phyloP scores from a whole-genome alignment of 164 flowering plant species.

The Taxillus chinensis region DNA sequence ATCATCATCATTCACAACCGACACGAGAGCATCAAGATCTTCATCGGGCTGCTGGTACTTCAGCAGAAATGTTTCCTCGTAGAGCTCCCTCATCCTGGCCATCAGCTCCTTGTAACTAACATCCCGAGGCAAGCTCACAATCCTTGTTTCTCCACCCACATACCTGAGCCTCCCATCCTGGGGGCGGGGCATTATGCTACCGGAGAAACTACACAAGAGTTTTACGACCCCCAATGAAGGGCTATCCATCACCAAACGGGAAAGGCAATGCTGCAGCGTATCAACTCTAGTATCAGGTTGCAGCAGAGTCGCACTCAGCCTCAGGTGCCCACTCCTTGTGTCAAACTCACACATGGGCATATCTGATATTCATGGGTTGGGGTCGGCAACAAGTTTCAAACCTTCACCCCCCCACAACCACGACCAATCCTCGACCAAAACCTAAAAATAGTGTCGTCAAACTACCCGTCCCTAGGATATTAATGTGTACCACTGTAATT shows the following conservation, averaged over 20 bases:
- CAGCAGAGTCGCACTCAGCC: conserved; percentile 9
- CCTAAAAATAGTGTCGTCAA: too few species aligned
- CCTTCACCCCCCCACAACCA: neutral
- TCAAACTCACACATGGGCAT: conserved; percentile 25
- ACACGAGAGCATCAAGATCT: conserved; percentile 94
- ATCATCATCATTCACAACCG: conserved; percentile 96
- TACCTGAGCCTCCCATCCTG: conserved; percentile 90
- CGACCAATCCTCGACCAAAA: neutral
- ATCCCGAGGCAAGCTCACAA: conserved; percentile 70
- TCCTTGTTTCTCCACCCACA: conserved; percentile 95
- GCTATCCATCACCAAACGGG: conserved; percentile 37
- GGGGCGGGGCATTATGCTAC: conserved; percentile 89
- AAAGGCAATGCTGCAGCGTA: conserved; percentile 9
- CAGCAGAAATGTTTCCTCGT: conserved; percentile 51
- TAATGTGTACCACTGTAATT: too few species aligned
- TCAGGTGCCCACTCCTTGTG: too few species aligned
- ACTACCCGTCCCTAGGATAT: too few species aligned
- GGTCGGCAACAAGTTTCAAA: neutral
- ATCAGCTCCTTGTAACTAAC: conserved; percentile 62
- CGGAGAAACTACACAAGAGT: conserved; percentile 81
- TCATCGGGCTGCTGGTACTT: conserved; percentile 99
- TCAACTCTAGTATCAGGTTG: conserved; percentile 6
- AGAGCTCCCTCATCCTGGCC: conserved; percentile 74
- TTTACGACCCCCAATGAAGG: conserved; percentile 39
- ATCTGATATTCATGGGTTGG: conserved; percentile 9